These are phyloP conservation scores for Rhipidocladum racemiflorum DNA, from an alignment of 176 grass and related monocot species.

Conservation along the genomic window DNA sequence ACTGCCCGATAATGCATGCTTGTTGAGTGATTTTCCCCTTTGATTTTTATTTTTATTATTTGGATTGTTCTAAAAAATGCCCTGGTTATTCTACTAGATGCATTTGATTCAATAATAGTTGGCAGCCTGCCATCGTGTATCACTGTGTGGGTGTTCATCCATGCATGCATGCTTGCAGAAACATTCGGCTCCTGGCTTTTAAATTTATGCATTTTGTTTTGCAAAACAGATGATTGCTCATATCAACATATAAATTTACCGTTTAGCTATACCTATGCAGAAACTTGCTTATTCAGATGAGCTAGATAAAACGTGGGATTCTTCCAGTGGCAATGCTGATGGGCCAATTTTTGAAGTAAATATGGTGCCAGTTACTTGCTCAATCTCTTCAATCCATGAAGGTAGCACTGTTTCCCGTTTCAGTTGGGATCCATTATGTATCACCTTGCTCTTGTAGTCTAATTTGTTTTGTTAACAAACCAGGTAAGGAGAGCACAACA, in stretches of 20 bases:
- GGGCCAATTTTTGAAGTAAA: slow-evolving; percentile 35
- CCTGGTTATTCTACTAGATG: not conserved
- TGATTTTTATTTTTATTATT: not conserved
- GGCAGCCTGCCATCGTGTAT: not conserved
- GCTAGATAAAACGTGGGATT: not conserved
- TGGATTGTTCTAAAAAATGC: not conserved
- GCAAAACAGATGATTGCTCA: not conserved
- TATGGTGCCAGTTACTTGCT: not conserved
- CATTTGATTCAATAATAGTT: slow-evolving; percentile 14
- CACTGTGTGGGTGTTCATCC: not conserved
- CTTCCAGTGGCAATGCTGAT: not conserved
- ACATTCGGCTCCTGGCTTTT: not conserved
- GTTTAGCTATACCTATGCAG: slow-evolving; percentile 30
- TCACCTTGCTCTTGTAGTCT: not conserved
- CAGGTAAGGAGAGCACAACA: slow-evolving; percentile 22
- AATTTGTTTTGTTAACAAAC: not conserved
- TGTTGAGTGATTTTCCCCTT: not conserved
- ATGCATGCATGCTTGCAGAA: not conserved
- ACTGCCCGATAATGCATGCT: not conserved
- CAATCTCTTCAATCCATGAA: slow-evolving; percentile 27
- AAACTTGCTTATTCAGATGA: slow-evolving; percentile 23
- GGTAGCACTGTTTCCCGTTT: slow-evolving; percentile 25
- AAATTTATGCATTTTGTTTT: not conserved
- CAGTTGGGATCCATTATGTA: slow-evolving; percentile 1
- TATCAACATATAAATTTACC: not conserved